Base-by-base conservation (phyloP, 495 filamentous ascomycete genomes). In the Cenococcum geophilum region DNA sequence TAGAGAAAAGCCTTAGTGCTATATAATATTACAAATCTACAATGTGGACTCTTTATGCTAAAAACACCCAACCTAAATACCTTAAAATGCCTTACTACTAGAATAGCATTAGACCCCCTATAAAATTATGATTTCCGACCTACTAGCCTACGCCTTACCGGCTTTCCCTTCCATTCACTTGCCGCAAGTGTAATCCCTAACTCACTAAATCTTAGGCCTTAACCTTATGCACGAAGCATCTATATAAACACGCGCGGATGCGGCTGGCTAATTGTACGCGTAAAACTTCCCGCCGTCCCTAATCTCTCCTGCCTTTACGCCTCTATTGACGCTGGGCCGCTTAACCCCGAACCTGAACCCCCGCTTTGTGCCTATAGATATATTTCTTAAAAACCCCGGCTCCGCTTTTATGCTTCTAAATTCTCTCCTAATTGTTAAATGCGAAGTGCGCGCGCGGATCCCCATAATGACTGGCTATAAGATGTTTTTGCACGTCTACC, bases 401-500 rank as follows among this genome's bases (percentile, higher is more conserved):
- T 49, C 51, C 37, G 34, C 60, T 18, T 61, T 70, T 1, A 43
- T 51, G 12, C 69, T 76, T 16, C 64, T 76, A 0, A 58, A 67
- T 10, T 54, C 57, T 5, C 68, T 76, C 5, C 76, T 76, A 3
- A 55, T 70, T 12, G 76, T 78, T 10, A 56, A 63, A 34, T 78
- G 76, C 68, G 69, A 71, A 57, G 76, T 77, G 10, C 70, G 76
- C 27, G 76, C 76, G 4, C 65, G 76, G 20, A 78, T 78, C 42
- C 76, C 76, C 0, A 77, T 76, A 1, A 92, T 89, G 14, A 87
- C 81, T 10, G 93, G 91, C 2, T 86, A 90, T 10, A 91, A 97
- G 74, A 97, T 98, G 89, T 98, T 95, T 70, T 78, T 98, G 40
- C 93, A 98, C 72, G 79, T 98, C 2, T 98, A 97, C 75, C 86